A percentile compares a stretch with the other conserved stretches of the same genome.
Evolutionary conservation across 805 yeast species (phyloP).

Genomic region (Barnettozyma wickerhamii): DNA sequence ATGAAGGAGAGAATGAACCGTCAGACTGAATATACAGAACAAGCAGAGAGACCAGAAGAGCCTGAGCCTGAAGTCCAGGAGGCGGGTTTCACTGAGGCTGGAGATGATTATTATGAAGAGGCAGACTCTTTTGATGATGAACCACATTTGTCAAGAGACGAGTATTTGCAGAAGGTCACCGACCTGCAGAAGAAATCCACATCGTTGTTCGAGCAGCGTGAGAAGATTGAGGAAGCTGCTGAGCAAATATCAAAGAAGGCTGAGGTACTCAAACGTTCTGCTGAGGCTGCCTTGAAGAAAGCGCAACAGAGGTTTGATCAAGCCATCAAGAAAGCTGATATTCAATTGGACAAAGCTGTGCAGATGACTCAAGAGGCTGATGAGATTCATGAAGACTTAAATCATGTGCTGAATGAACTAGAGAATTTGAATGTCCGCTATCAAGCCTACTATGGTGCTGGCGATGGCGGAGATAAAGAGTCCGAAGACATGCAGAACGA

Average conservation of each 20-base stretch:
- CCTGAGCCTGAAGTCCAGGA: neutral
- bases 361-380: slow-evolving; percentile 5
- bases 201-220: slow-evolving; percentile 5
- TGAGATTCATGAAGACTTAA: slow-evolving; percentile 4
- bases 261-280: slow-evolving; percentile 11
- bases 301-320: slow-evolving; percentile 17
- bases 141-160: slow-evolving; percentile 5
- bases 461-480: slow-evolving; percentile 5
- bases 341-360: slow-evolving; percentile 4
- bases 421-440: slow-evolving; percentile 3
- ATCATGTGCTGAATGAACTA: slow-evolving; percentile 6
- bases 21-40: too few species aligned
- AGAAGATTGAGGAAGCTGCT: slow-evolving; percentile 6
- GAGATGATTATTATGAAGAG: neutral
- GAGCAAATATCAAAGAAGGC: slow-evolving; percentile 6
- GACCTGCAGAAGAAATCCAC: slow-evolving; percentile 5
- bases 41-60: neutral
- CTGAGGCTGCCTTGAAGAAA: slow-evolving; percentile 14
- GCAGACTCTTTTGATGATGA: neutral
- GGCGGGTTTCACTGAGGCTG: too few species aligned
- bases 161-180: slow-evolving; percentile 7
- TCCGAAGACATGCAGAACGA: neutral
- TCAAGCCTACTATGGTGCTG: slow-evolving; percentile 5
- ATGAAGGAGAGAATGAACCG: neutral
- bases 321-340: slow-evolving; percentile 3